Base-by-base conservation (phyloP, 345 rosid species). In the Eucalyptus sideroxylon region DNA sequence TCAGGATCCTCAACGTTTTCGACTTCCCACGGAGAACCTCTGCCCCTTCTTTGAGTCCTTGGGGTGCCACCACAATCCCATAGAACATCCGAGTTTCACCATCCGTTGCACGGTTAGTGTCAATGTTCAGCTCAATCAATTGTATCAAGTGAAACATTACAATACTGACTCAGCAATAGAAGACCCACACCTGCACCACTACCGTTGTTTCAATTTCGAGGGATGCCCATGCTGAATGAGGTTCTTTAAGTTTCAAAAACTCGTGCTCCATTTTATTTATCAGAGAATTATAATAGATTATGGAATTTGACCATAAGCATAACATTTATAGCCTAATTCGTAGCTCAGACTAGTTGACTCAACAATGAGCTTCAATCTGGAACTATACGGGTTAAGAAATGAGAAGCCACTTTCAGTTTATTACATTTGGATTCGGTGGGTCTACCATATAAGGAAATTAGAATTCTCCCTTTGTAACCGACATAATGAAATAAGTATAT, bases 61-160 rank as follows among this genome's bases (percentile, higher is more conserved):
- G 45, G 99, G n/a, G 99, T 92, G 99, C 99, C 88, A 96, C 96
- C 42, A 97, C 97, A 23, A 95, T 98, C 94, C 96, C 98, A 89
- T 95, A 96, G 90, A 97, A 98, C 99, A 97, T 97, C 45, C 98
- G 94, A 86, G 97, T 98, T 94, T 96, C 97, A 83, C 99, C 97
- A 87, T 97, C 99, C 4, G 26, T 11, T 60, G 67, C 67, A 60
- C 27, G 31, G 67, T 26, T 11, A 60, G 67, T 60, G 31, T 60
- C 1, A 16, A 0, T 60, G 67, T 27, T 60, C 67, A 60, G 31
- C 67, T 60, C 67, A 60, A 60, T 27, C 4, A 26, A 27, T 60
- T 60, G 12, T 60, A 60, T 26, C 67, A 26, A 12, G 67, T 11
- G 16, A 60, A 60, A 60, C 67, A 26, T 60, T 60, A 60, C 15